Base-by-base conservation (phyloP, 2,329 filamentous ascomycete species). In the Xylariaceae sp. region DNA sequence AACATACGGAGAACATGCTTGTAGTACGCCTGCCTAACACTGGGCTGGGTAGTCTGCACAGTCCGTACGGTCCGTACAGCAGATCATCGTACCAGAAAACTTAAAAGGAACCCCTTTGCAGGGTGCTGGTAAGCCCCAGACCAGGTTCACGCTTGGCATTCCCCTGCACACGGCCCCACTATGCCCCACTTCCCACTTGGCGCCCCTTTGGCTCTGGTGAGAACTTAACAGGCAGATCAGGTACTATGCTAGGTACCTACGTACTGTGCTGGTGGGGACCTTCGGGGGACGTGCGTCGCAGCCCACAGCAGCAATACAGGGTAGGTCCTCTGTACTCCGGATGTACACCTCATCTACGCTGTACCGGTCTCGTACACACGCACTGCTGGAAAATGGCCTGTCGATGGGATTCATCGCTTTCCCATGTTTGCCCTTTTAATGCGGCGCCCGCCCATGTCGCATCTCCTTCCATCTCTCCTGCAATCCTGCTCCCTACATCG, bases 321-420 rank as follows among this genome's bases (percentile, higher is more conserved):
- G 26, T 26, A 26, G 21, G 32, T 37, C 30, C 43, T 47, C 37
- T 34, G 39, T 56, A 50, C 48, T 34, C 30, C 53, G 13, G 22
- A 44, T 44, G 47, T 39, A 46, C 47, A 54, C 52, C 45, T 52
- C 46, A 37, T 51, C 47, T 37, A 46, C 32, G 47, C 29, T 46
- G 56, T 40, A 48, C 53, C 55, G 41, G 36, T 52, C 42, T 51
- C 21, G 41, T 16, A 43, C 41, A 29, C 5, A 43, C 52, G 29
- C 56, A 53, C 56, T 55, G 58, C 47, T 56, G 51, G 57, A 56
- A 62, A 60, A 57, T 59, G 58, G 59, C 53, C 55, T 53, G 26
- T 61, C 58, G 58, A 67, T 67, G 65, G 65, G 65, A 67, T 66
- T 66, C 59, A 58, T 64, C 56, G 60, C 61, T 67, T 67, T 67